A percentile compares a stretch with the other conserved stretches of the same genome.
Evolutionary conservation across 2,329 filamentous ascomycete genomes (phyloP).

Genomic region (Bertia moriformis): DNA sequence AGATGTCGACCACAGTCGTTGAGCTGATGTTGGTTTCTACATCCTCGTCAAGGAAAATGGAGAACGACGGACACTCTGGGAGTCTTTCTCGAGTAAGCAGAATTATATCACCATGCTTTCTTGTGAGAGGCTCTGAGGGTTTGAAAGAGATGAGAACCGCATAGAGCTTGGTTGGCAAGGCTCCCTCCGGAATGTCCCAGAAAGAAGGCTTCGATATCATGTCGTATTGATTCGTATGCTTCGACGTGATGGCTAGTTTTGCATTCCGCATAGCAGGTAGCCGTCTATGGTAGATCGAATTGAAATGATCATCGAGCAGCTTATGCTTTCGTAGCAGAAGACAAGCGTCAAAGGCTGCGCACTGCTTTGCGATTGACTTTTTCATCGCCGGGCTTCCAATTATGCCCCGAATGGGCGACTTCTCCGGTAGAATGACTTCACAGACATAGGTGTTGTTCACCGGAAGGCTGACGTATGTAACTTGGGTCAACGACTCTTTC

Average conservation of each 20-base stretch:
- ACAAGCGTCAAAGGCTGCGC: slow-evolving; percentile 77
- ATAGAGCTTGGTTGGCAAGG: slow-evolving; percentile 37
- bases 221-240: slow-evolving; percentile 57
- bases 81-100: slow-evolving; percentile 56
- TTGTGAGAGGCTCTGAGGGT: slow-evolving; percentile 39
- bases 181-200: slow-evolving; percentile 36
- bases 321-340: slow-evolving; percentile 48
- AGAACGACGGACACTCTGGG: slow-evolving; percentile 51
- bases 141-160: slow-evolving; percentile 43
- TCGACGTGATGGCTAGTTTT: slow-evolving; percentile 63
- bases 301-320: slow-evolving; percentile 59
- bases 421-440: slow-evolving; percentile 65
- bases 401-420: slow-evolving; percentile 54
- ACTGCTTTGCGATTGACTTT: slow-evolving; percentile 71
- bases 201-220: slow-evolving; percentile 68
- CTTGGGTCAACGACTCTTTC: neutral
- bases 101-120: slow-evolving; percentile 44
- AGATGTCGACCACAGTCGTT: neutral
- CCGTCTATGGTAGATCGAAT: slow-evolving; percentile 54
- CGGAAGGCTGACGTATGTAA: slow-evolving; percentile 41
- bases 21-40: slow-evolving; percentile 37
- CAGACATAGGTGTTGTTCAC: slow-evolving; percentile 50
- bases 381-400: slow-evolving; percentile 48
- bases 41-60: slow-evolving; percentile 57
- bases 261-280: slow-evolving; percentile 73